Conservation (phyloP, 306 rosid genomes). For the Rosa chinensis region DNA sequence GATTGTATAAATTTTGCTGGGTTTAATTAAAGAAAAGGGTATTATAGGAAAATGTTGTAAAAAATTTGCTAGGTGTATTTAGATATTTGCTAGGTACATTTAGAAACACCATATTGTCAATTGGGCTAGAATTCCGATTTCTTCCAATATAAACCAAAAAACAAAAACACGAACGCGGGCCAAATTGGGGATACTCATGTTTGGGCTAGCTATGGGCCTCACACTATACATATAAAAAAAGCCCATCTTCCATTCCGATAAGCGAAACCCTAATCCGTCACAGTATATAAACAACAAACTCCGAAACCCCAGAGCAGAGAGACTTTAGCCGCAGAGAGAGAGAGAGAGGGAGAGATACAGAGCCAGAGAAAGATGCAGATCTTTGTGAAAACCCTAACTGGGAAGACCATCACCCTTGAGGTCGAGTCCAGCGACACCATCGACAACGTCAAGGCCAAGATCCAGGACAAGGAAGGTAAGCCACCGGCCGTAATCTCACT, state of each 20-base stretch:
- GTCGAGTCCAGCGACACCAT: slow-evolving; percentile 96
- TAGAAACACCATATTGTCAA: too few relatives aligned
- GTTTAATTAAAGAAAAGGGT: too few relatives aligned
- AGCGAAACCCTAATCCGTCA: slow-evolving; percentile 17
- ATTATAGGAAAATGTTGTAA: too few relatives aligned
- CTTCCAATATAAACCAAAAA: too few relatives aligned
- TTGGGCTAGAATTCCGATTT: too few relatives aligned
- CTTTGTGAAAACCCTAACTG: slow-evolving; percentile 96
- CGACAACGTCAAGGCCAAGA: slow-evolving; percentile 89
- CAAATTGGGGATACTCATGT: neutral
- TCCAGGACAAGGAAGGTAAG: slow-evolving; percentile 94
- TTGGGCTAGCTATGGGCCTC: neutral
- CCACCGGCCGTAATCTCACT: neutral
- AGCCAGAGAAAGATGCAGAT: slow-evolving; percentile 66
- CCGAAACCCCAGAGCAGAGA: neutral
- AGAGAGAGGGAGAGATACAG: slow-evolving; percentile 7
- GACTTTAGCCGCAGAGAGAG: slow-evolving; percentile 8
- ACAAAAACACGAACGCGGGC: too few relatives aligned
- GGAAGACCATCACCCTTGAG: slow-evolving; percentile 99
- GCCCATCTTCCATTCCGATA: neutral
- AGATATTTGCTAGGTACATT: too few relatives aligned
- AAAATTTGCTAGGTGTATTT: too few relatives aligned
- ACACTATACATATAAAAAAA: neutral
- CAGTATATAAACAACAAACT: neutral
- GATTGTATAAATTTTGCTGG: too few relatives aligned